These are phyloP conservation scores for Nidularia pulvinata DNA, from an alignment of 768 basidiomycete species.

Conservation along the genomic window DNA sequence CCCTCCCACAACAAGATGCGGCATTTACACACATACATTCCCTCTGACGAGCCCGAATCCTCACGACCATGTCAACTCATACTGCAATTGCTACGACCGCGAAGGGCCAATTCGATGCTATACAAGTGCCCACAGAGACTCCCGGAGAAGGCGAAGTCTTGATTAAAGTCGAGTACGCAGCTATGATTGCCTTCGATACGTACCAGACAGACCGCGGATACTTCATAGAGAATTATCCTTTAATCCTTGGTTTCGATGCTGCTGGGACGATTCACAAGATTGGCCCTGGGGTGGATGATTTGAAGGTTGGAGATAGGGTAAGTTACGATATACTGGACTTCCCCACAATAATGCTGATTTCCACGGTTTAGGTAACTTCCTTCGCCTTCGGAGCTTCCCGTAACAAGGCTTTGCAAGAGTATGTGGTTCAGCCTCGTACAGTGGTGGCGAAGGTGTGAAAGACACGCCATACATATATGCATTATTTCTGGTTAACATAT, in stretches of 20 bases:
- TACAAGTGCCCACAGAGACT: conserved; percentile 27
- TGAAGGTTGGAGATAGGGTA: conserved; percentile 38
- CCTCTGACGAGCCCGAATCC: background rate
- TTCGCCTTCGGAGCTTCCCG: conserved; percentile 19
- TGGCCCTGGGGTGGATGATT: conserved; percentile 26
- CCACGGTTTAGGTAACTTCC: conserved; percentile 15
- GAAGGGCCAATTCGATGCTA: conserved; percentile 28
- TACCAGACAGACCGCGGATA: conserved; percentile 34
- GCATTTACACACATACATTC: too few species aligned
- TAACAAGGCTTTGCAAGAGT: conserved; percentile 34
- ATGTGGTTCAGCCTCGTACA: conserved; percentile 21
- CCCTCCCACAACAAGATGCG: too few species aligned
- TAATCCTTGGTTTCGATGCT: conserved; percentile 32
- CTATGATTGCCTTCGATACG: conserved; percentile 37
- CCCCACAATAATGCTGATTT: background rate
- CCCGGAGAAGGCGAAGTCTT: conserved; percentile 34
- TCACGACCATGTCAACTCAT: conserved; percentile 29
- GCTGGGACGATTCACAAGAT: conserved; percentile 33
- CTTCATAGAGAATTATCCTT: conserved; percentile 26
- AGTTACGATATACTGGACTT: conserved; percentile 5
- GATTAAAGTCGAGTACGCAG: conserved; percentile 35
- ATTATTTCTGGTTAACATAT: background rate
- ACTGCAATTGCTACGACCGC: conserved; percentile 35
- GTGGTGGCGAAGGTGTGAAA: conserved; percentile 33
- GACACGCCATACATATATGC: background rate